A percentile compares a stretch with the other conserved stretches of the same genome.
phyloP scores from a whole-genome alignment of 192 early-diverging fungal species.

The Coemansia sp. region DNA sequence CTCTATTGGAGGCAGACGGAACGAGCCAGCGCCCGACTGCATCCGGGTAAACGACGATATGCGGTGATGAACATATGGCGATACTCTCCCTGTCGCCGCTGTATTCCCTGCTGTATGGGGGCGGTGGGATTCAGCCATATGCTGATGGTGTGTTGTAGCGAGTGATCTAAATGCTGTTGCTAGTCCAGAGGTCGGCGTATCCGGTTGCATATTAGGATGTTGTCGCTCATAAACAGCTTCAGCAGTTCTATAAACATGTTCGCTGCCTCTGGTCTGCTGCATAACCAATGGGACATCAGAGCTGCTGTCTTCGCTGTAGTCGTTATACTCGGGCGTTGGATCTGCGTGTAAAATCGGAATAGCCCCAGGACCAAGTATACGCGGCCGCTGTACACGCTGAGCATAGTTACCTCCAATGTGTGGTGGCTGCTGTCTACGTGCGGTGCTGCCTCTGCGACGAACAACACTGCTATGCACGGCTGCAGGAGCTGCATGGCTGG shows the following conservation, averaged over 20 bases:
- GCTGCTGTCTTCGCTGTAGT: conserved; percentile 10
- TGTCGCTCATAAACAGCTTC: background rate
- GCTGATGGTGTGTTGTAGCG: conserved; percentile 12
- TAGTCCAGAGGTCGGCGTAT: conserved; percentile 41
- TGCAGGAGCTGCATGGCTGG: too few species aligned
- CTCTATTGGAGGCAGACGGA: conserved; percentile 45
- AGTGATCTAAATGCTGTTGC: conserved; percentile 34
- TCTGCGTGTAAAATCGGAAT: conserved; percentile 47
- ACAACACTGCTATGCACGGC: too few species aligned
- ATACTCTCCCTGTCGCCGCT: too few species aligned
- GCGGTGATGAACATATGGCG: background rate
- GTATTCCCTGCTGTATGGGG: background rate
- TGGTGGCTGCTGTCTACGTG: background rate
- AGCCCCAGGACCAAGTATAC: conserved; percentile 41
- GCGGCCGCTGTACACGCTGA: conserved; percentile 6
- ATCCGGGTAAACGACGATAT: background rate
- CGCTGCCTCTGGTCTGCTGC: conserved; percentile 4
- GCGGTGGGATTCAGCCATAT: background rate
- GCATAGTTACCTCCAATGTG: background rate
- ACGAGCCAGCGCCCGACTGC: conserved; percentile 5
- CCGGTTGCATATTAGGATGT: conserved; percentile 11
- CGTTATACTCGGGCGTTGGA: conserved; percentile 7
- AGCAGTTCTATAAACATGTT: too few species aligned
- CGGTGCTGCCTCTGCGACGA: background rate
- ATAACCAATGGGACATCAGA: conserved; percentile 33